These are phyloP conservation scores for Pythium sp. DNA, from an alignment of 352 stramenopile species.

Conservation along the genomic window DNA sequence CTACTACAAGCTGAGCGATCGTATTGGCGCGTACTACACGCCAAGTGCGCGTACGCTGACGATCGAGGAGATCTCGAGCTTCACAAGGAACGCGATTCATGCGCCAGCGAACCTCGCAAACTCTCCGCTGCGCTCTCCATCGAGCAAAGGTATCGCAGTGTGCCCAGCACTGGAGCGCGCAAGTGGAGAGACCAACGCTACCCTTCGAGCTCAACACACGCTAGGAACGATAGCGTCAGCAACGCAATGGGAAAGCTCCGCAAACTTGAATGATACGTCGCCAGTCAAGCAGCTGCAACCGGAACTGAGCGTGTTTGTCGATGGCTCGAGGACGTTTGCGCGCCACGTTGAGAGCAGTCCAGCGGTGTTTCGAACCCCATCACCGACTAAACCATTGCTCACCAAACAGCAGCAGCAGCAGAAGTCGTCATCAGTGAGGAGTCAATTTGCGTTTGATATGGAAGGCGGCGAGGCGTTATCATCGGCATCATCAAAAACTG, in stretches of 20 bases:
- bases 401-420: constrained; percentile 21
- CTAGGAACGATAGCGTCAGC: not conserved
- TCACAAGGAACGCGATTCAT: constrained; percentile 53
- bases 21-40: constrained; percentile 77
- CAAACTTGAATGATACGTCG: not conserved
- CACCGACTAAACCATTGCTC: constrained; percentile 36
- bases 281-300: constrained; percentile 6
- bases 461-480: constrained; percentile 17
- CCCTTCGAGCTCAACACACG: not conserved
- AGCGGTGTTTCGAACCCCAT: constrained; percentile 50
- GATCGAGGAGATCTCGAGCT: constrained; percentile 65
- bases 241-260: not conserved
- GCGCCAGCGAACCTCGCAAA: constrained; percentile 39
- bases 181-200: not conserved
- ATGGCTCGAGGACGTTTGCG: constrained; percentile 54
- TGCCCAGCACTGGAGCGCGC: constrained; percentile 52
- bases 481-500: not conserved
- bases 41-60: constrained; percentile 58
- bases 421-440: constrained; percentile 15
- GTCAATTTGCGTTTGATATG: constrained; percentile 43
- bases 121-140: constrained; percentile 38
- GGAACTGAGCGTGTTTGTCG: constrained; percentile 48
- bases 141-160: constrained; percentile 38
- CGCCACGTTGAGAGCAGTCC: constrained; percentile 68
- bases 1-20: constrained; percentile 82